Evolutionary conservation across 1,139 yeast species (phyloP).

Genomic region (Yamadazyma atlantica): DNA sequence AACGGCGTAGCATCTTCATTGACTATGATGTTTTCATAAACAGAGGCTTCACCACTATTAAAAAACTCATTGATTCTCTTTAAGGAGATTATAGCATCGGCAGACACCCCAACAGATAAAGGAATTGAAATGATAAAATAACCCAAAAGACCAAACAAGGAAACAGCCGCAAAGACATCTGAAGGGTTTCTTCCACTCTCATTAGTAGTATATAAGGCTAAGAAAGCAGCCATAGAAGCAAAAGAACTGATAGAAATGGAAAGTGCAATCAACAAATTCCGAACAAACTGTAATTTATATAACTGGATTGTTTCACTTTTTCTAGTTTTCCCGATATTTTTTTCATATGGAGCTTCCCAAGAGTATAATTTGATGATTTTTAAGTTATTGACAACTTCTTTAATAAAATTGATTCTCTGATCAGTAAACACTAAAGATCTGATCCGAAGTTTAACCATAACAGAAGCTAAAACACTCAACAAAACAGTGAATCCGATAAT

Average conservation of each 20-base stretch:
- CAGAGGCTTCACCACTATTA: slow-evolving; percentile 26
- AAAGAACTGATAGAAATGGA: slow-evolving; percentile 62
- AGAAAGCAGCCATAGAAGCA: slow-evolving; percentile 72
- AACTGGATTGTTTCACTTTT: slow-evolving; percentile 49
- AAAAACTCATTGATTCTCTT: slow-evolving; percentile 58
- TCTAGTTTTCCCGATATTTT: slow-evolving; percentile 48
- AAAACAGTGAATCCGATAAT: slow-evolving; percentile 25
- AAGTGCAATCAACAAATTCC: slow-evolving; percentile 60
- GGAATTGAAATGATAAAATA: slow-evolving; percentile 63
- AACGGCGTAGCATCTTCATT: slow-evolving; percentile 8
- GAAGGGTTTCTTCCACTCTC: slow-evolving; percentile 57
- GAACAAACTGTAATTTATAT: slow-evolving; percentile 49
- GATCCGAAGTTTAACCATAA: slow-evolving; percentile 27
- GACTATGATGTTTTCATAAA: slow-evolving; percentile 39
- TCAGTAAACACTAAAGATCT: slow-evolving; percentile 33
- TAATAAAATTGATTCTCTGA: slow-evolving; percentile 30
- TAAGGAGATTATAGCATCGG: slow-evolving; percentile 69
- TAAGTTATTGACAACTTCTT: slow-evolving; percentile 36
- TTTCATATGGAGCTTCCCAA: slow-evolving; percentile 66
- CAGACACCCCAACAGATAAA: slow-evolving; percentile 62
- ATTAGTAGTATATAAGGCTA: slow-evolving; percentile 57
- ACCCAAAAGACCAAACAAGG: slow-evolving; percentile 65
- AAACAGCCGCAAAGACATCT: slow-evolving; percentile 73
- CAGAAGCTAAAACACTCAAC: slow-evolving; percentile 23
- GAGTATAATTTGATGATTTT: slow-evolving; percentile 45